A percentile compares a stretch with the other conserved stretches of the same genome.
Evolutionary conservation across 139 green algal genomes (phyloP).

Genomic region (Tetraselmis chui): DNA sequence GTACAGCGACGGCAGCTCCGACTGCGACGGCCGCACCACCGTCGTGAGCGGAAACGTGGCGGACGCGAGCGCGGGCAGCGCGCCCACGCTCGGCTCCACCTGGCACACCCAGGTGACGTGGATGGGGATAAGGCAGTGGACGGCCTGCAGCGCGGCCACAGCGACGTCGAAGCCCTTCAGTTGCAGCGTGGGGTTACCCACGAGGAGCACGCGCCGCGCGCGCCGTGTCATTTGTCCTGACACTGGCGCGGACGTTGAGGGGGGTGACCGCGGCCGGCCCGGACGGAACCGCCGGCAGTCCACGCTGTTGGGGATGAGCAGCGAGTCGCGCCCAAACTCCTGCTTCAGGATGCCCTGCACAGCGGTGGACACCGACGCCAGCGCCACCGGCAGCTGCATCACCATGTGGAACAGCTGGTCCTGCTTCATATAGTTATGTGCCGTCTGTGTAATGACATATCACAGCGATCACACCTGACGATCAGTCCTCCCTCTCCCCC

Average conservation of each 20-base stretch:
- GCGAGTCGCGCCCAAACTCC: conserved; percentile 48
- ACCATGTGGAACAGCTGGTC: conserved; percentile 56
- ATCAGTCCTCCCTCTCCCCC: too few species aligned
- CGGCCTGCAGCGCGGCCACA: conserved; percentile 32
- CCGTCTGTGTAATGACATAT: conserved; percentile 2
- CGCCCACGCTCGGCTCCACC: conserved; percentile 15
- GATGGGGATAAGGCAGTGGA: conserved; percentile 32
- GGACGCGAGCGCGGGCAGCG: conserved; percentile 22
- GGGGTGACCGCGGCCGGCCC: conserved; percentile 10
- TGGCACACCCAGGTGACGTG: conserved; percentile 64
- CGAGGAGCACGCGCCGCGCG: conserved; percentile 38
- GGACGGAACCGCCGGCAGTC: conserved; percentile 49
- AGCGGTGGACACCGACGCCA: conserved; percentile 45
- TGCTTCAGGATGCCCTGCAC: conserved; percentile 42
- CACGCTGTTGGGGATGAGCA: conserved; percentile 56
- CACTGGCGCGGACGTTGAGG: conserved; percentile 2
- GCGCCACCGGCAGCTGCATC: conserved; percentile 53
- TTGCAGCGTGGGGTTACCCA: conserved; percentile 54
- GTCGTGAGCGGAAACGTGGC: conserved; percentile 33
- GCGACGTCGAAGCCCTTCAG: conserved; percentile 61
- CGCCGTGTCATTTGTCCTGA: too few species aligned
- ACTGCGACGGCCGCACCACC: conserved; percentile 36
- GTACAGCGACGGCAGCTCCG: conserved; percentile 47
- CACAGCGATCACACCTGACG: too few species aligned
- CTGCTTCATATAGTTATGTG: conserved; percentile 30